A percentile compares a stretch with the other conserved stretches of the same genome.
phyloP scores from a whole-genome alignment of 768 basidiomycete species.

The Hypholoma fasciculare region DNA sequence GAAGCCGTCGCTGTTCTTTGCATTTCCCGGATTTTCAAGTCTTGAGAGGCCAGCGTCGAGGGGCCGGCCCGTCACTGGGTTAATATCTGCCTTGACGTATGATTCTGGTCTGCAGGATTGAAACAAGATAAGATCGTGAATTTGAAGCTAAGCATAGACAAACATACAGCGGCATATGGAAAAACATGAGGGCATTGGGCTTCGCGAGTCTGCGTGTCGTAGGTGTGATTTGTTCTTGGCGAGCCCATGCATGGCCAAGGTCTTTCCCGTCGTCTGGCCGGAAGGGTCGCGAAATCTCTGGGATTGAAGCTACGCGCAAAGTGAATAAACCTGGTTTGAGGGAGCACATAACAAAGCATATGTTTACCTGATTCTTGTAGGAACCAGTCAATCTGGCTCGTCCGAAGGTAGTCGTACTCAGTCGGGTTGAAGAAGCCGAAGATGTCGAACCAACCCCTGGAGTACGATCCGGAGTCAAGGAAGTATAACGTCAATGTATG shows the following conservation, averaged over 20 bases:
- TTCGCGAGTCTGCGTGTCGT: conserved; percentile 63
- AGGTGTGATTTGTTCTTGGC: conserved; percentile 64
- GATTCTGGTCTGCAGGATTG: conserved; percentile 61
- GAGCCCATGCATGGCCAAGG: conserved; percentile 61
- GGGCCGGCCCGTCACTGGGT: conserved; percentile 53
- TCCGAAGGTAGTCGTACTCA: conserved; percentile 85
- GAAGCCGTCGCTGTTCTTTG: conserved; percentile 78
- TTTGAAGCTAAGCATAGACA: not conserved
- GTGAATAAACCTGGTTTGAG: not conserved
- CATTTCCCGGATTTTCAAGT: conserved; percentile 58
- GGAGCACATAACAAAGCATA: not conserved
- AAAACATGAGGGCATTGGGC: conserved; percentile 96
- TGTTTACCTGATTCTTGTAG: conserved; percentile 67
- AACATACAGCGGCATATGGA: conserved; percentile 90
- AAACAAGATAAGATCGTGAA: not conserved
- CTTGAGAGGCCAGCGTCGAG: conserved; percentile 73
- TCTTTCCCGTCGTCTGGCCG: conserved; percentile 74
- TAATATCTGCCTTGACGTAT: conserved; percentile 66
- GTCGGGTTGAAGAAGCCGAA: conserved; percentile 66
- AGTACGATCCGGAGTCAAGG: conserved; percentile 84
- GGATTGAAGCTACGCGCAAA: conserved; percentile 48
- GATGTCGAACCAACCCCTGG: conserved; percentile 57
- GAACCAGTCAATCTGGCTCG: conserved; percentile 90
- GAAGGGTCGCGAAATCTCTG: conserved; percentile 82
- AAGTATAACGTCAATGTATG: conserved; percentile 92